These are phyloP conservation scores for Kingdonia uniflora DNA, from an alignment of 164 flowering plant genomes.

Conservation along the genomic window DNA sequence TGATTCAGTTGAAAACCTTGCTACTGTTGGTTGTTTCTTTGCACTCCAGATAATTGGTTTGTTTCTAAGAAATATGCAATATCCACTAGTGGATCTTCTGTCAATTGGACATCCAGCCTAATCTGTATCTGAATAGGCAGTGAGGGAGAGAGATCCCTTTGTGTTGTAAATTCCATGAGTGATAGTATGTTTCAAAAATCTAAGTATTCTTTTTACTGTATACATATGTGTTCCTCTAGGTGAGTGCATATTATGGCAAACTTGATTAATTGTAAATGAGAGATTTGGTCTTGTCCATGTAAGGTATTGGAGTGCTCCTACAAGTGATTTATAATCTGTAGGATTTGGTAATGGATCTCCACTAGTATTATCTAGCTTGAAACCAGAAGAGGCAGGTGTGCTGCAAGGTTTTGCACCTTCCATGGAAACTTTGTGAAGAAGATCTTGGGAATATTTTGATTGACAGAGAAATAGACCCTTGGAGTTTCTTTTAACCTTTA, in stretches of 20 bases:
- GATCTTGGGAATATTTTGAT: not conserved
- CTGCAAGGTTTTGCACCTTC: not conserved
- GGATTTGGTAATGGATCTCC: not conserved
- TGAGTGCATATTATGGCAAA: not conserved
- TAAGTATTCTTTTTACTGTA: not conserved
- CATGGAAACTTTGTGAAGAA: not conserved
- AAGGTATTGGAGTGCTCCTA: conserved; percentile 1
- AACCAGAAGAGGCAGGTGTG: not conserved
- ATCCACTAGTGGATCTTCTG: not conserved
- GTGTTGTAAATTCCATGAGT: not conserved
- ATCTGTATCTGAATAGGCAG: conserved; percentile 1
- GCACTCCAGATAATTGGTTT: not conserved
- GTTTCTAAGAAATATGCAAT: not conserved
- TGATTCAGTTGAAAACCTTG: not conserved
- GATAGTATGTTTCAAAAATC: not conserved
- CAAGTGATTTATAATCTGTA: not conserved
- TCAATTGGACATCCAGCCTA: conserved; percentile 3
- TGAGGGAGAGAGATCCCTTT: not conserved
- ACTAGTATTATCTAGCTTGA: too few relatives aligned
- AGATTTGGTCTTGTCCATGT: conserved; percentile 1
- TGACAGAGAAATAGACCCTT: not conserved
- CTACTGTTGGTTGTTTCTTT: conserved; percentile 3
- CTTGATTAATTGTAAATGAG: not conserved
- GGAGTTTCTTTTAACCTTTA: not conserved
- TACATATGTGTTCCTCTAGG: not conserved